Base-by-base conservation (phyloP, 768 basidiomycete species). In the Lyophyllum decastes region DNA sequence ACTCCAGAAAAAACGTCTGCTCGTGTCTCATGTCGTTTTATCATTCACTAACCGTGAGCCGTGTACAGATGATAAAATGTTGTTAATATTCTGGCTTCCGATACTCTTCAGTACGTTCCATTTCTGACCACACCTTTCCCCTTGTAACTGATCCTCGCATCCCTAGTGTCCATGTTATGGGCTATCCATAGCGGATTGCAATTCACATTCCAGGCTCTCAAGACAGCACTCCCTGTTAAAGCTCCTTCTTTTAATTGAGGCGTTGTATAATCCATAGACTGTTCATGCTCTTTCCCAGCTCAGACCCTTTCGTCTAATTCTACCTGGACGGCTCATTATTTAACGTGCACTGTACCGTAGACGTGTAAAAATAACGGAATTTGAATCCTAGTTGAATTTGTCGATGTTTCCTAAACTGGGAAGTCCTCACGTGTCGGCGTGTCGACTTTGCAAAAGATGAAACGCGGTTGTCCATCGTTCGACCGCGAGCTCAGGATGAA, bases 21-120 rank as follows among this genome's bases (percentile, higher is more conserved):
- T 47, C 38, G 48, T 52, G 17, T 16, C 30, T 59, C 22, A 40
- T 25, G n/a, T 21, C 19, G 21, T 38, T 34, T 25, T 14, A 57
- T 54, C n/a, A 5, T 55, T 25, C 27, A 52, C 49, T 62, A 43
- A 67, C 35, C 33, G 55, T 67, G 35, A 24, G n/a, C 17, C 24
- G 52, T 52, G 26, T 57, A 12, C 64, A 92, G 90, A 88, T 72
- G 92, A 94, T 68, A 86, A 85, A 41, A 94, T 94, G 92, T 82
- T 94, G 46, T 66, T 91, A 34, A 68, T 89, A 41, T 94, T 94
- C 77, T 94, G 92, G 92, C 78, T 94, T 64, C 92, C 92, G 17
- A 90, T 94, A 66, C 77, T 94, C 9, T 71, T 93, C 58, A 72
- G 91, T 94, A 64, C 76, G 90, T 85, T 10, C 9, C 43, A 49